A percentile compares a stretch with the other conserved stretches of the same genome.
These are phyloP conservation scores for Fistulinella cinereoalba DNA, from an alignment of 1,284 basidiomycete genomes.

Conservation along the genomic window DNA sequence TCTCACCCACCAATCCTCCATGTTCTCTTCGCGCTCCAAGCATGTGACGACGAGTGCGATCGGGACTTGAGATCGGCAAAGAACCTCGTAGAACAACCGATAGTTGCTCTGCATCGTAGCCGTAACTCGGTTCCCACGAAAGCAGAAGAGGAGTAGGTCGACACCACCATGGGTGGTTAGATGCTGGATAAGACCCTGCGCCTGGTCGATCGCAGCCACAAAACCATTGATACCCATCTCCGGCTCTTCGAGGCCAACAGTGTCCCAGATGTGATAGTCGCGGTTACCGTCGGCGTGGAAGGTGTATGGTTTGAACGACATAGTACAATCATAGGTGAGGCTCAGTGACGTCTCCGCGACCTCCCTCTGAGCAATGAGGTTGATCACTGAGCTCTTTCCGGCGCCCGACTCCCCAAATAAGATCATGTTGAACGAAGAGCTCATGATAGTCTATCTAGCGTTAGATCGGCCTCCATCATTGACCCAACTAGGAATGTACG, in stretches of 20 bases:
- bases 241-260: constrained; percentile 40
- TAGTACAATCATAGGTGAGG: constrained; percentile 28
- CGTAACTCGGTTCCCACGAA: constrained; percentile 36
- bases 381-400: constrained; percentile 35
- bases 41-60: constrained; percentile 39
- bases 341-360: constrained; percentile 27
- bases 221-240: constrained; percentile 24
- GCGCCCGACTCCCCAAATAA: constrained; percentile 34
- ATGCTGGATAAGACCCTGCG: constrained; percentile 34
- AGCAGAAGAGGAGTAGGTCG: constrained; percentile 39
- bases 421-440: constrained; percentile 28
- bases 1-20: constrained; percentile 33
- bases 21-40: constrained; percentile 34
- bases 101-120: constrained; percentile 37
- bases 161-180: constrained; percentile 33
- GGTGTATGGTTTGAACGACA: constrained; percentile 26
- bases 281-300: constrained; percentile 17
- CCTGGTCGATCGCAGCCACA: constrained; percentile 34
- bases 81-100: constrained; percentile 35
- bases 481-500: constrained; percentile 4
- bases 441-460: not conserved
- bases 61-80: constrained; percentile 36
- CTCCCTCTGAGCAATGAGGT: constrained; percentile 27
- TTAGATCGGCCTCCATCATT: constrained; percentile 1
- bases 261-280: constrained; percentile 36